These are phyloP conservation scores for Botrytis squamosa DNA, from an alignment of 2,329 filamentous ascomycete genomes.

Conservation along the genomic window DNA sequence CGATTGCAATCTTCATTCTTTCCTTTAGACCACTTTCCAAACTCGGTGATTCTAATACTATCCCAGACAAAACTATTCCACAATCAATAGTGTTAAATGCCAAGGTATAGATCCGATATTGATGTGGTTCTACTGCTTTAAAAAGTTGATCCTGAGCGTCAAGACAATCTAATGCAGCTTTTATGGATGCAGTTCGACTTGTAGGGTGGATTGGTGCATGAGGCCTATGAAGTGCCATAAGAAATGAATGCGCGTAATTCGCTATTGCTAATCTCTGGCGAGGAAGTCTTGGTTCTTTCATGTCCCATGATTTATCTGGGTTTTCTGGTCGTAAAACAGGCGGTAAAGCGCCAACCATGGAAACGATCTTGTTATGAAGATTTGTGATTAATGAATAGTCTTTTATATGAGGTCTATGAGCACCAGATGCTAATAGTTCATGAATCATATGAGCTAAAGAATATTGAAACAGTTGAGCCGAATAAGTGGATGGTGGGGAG, in stretches of 20 bases:
- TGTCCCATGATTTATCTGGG: constrained; percentile 7
- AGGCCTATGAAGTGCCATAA: constrained; percentile 24
- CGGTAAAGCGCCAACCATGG: constrained; percentile 5
- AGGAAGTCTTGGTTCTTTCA: background rate
- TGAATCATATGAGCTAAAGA: constrained; percentile 18
- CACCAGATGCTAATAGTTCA: constrained; percentile 16
- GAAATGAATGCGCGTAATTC: constrained; percentile 13
- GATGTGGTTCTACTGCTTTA: constrained; percentile 11
- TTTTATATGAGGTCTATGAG: constrained; percentile 19
- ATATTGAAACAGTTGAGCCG: constrained; percentile 17
- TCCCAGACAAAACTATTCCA: constrained; percentile 8
- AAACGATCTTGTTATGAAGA: constrained; percentile 13
- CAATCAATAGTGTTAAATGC: constrained; percentile 21
- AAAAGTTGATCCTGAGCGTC: constrained; percentile 23
- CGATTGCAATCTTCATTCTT: constrained; percentile 12
- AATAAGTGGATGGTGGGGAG: background rate
- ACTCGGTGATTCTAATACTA: background rate
- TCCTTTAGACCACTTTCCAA: background rate
- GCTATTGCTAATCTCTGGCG: constrained; percentile 3
- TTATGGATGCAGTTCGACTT: constrained; percentile 20
- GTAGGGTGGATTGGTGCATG: constrained; percentile 16
- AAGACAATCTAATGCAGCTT: constrained; percentile 22
- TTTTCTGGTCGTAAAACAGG: constrained; percentile 1
- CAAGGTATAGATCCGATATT: constrained; percentile 20
- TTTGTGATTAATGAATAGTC: constrained; percentile 20